Conservation (phyloP, 1,284 basidiomycete genomes). For the Ustilago shanxiensis region DNA sequence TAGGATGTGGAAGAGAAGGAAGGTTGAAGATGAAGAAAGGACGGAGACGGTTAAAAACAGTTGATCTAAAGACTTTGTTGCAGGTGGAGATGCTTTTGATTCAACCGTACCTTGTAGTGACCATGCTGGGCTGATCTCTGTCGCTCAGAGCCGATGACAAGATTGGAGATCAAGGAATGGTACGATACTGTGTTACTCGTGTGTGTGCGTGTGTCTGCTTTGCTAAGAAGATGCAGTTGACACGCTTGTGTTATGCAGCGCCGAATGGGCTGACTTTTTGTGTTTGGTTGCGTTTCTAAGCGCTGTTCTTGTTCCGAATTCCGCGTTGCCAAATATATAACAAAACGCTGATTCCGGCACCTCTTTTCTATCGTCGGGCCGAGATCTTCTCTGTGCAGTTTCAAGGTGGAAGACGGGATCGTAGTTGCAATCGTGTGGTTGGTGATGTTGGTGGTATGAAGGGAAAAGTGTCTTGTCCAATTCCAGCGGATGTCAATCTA, state of each 20-base stretch:
- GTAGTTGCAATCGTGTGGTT: not conserved
- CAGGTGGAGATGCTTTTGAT: not conserved
- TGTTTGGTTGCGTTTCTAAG: not conserved
- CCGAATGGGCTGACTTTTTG: slow-evolving; percentile 42
- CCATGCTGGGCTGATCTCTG: slow-evolving; percentile 21
- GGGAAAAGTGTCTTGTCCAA: not conserved
- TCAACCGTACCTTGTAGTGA: slow-evolving; percentile 51
- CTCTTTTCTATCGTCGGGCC: slow-evolving; percentile 8
- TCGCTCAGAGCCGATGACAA: slow-evolving; percentile 1
- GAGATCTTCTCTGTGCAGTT: not conserved
- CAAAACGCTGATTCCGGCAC: slow-evolving; percentile 1
- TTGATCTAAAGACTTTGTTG: not conserved
- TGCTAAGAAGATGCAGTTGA: slow-evolving; percentile 17
- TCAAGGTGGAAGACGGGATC: not conserved
- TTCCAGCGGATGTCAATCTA: slow-evolving; percentile 2
- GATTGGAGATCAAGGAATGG: not conserved
- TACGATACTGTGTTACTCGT: slow-evolving; percentile 14
- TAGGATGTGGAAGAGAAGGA: not conserved
- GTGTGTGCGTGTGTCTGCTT: too few relatives aligned
- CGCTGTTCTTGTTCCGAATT: slow-evolving; percentile 27
- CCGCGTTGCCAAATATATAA: slow-evolving; percentile 23
- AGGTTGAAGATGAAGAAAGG: not conserved
- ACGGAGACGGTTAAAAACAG: not conserved
- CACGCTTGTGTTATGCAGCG: not conserved
- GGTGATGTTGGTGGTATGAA: slow-evolving; percentile 3